A percentile compares a stretch with the other conserved stretches of the same genome.
phyloP scores from a whole-genome alignment of 1,284 basidiomycete species.

The Clitocybe nebularis region DNA sequence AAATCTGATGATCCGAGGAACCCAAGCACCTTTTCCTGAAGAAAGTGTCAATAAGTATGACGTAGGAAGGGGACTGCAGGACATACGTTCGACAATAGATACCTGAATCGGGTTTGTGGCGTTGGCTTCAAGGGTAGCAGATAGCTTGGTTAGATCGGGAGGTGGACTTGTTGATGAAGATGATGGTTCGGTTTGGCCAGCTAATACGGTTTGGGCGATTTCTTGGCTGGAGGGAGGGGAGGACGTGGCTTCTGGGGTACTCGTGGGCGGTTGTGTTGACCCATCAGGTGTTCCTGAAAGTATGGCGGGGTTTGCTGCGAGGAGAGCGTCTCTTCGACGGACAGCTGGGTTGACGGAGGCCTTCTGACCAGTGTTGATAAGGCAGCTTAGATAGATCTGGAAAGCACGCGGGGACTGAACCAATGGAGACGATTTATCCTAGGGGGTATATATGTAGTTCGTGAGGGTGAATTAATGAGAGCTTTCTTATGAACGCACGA shows the following conservation, averaged over 20 bases:
- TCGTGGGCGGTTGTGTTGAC: constrained; percentile 6
- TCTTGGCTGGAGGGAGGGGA: constrained; percentile 30
- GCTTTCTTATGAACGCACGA: no score
- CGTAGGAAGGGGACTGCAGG: background rate
- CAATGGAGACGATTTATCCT: constrained; percentile 67
- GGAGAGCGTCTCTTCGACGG: constrained; percentile 59
- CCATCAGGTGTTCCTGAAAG: constrained; percentile 12
- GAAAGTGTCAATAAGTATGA: constrained; percentile 10
- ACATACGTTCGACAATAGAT: constrained; percentile 74
- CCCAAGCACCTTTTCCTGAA: constrained; percentile 63
- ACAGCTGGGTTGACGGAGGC: constrained; percentile 61
- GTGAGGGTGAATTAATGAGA: no score
- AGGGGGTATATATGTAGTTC: constrained; percentile 11
- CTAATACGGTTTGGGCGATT: constrained; percentile 57
- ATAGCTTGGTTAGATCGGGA: constrained; percentile 38
- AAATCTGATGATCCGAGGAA: constrained; percentile 62
- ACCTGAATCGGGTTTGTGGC: constrained; percentile 66
- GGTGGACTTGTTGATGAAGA: constrained; percentile 18
- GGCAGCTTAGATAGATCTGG: constrained; percentile 62
- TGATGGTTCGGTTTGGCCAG: constrained; percentile 27
- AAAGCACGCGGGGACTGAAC: constrained; percentile 68
- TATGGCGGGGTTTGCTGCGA: constrained; percentile 35
- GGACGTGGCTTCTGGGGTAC: constrained; percentile 7
- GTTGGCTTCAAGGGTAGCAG: constrained; percentile 40
- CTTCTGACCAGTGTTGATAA: constrained; percentile 58